Conservation (phyloP, 2,329 filamentous ascomycete species). For the Botryosphaeria dothidea region DNA sequence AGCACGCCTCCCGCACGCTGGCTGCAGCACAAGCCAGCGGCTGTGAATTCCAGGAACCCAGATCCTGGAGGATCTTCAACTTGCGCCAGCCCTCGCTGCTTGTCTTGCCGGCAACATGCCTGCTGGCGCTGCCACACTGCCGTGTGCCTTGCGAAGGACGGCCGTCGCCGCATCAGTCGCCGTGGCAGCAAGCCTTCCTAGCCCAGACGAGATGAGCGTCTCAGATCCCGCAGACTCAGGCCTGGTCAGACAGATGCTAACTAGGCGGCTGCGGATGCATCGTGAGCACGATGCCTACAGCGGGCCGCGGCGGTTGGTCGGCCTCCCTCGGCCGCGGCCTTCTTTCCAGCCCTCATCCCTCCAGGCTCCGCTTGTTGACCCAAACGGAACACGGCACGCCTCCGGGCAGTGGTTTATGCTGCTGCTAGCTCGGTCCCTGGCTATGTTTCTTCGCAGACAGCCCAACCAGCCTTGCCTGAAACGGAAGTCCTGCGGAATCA, state of each 20-base stretch:
- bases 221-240: background rate
- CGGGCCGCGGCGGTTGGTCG: background rate
- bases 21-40: background rate
- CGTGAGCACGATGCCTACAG: background rate
- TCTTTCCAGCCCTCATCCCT: background rate
- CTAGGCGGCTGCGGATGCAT: background rate
- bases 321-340: conserved; percentile 1
- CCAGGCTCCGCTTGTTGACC: background rate
- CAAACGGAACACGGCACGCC: conserved; percentile 2
- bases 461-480: background rate
- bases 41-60: conserved; percentile 5
- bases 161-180: conserved; percentile 6
- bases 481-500: conserved; percentile 4
- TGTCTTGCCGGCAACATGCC: background rate
- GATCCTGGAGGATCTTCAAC: conserved; percentile 15
- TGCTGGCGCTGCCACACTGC: background rate
- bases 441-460: background rate
- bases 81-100: conserved; percentile 1
- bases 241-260: background rate
- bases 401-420: background rate
- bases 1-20: conserved; percentile 4
- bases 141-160: background rate
- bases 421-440: background rate
- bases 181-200: background rate
- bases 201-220: conserved; percentile 8